Evolutionary conservation across 345 rosid species (phyloP).

Genomic region (Bretschneidera sinensis): DNA sequence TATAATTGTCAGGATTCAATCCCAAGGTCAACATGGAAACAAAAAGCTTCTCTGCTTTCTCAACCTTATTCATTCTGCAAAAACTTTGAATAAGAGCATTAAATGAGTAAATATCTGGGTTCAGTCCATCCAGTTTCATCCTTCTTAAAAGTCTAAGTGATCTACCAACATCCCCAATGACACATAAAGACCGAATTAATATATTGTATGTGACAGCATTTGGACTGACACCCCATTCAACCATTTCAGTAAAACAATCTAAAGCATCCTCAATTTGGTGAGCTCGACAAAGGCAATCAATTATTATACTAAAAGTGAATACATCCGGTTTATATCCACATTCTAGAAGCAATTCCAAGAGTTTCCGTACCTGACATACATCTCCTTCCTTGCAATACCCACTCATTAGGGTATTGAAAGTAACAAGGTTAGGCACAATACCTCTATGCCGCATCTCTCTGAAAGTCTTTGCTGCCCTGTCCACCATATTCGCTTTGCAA

Average conservation of each 20-base stretch:
- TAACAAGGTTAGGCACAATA: conserved; percentile 63
- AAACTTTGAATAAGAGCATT: conserved; percentile 59
- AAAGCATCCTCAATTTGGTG: conserved; percentile 63
- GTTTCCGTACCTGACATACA: conserved; percentile 32
- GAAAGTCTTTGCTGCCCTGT: conserved; percentile 41
- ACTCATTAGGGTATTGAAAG: conserved; percentile 72
- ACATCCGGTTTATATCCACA: conserved; percentile 65
- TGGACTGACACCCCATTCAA: conserved; percentile 71
- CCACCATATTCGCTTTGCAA: conserved; percentile 53
- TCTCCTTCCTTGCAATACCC: conserved; percentile 53
- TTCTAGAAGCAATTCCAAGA: conserved; percentile 50
- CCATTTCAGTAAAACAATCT: conserved; percentile 76
- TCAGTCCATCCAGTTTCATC: conserved; percentile 49
- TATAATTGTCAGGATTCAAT: conserved; percentile 60
- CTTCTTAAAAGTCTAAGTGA: conserved; percentile 46
- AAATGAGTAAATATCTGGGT: conserved; percentile 59
- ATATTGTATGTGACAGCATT: conserved; percentile 67
- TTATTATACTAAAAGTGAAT: conserved; percentile 69
- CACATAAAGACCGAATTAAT: conserved; percentile 52
- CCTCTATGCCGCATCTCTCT: conserved; percentile 57
- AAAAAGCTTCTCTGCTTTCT: conserved; percentile 55
- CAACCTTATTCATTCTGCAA: conserved; percentile 49
- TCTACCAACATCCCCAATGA: conserved; percentile 45
- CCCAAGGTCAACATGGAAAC: conserved; percentile 46
- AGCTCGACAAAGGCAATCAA: conserved; percentile 73